Evolutionary conservation across 768 basidiomycete genomes (phyloP).

Genomic region (Lanmaoa rubissima): DNA sequence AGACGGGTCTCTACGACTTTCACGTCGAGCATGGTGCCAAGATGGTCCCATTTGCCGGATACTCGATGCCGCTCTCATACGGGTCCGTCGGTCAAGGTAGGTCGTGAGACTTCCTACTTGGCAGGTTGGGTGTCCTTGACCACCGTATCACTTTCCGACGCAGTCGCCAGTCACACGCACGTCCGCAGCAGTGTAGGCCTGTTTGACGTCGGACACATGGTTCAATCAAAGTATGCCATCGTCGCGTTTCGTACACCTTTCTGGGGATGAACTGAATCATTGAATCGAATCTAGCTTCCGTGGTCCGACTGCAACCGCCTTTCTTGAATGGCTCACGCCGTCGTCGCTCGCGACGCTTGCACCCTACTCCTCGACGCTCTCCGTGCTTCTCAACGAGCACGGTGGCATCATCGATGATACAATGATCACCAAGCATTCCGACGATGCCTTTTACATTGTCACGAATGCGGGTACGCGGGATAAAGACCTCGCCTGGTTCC

Average conservation of each 20-base stretch:
- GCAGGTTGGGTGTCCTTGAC: constrained; percentile 12
- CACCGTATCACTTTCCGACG: not conserved
- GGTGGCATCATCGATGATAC: constrained; percentile 98
- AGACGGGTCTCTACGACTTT: constrained; percentile 86
- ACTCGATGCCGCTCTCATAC: constrained; percentile 90
- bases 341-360: constrained; percentile 69
- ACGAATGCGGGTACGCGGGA: constrained; percentile 91
- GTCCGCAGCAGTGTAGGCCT: constrained; percentile 80
- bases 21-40: constrained; percentile 81
- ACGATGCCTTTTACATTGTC: constrained; percentile 86
- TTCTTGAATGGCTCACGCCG: constrained; percentile 89
- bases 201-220: constrained; percentile 99
- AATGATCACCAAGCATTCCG: constrained; percentile 82
- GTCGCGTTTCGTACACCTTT: not conserved
- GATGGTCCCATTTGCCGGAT: constrained; percentile 97
- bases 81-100: constrained; percentile 77
- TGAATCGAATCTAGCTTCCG: constrained; percentile 56
- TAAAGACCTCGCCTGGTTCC: constrained; percentile 79
- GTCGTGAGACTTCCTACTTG: constrained; percentile 17
- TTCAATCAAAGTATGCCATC: constrained; percentile 75
- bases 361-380: constrained; percentile 79
- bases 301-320: constrained; percentile 71
- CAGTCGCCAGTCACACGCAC: constrained; percentile 89
- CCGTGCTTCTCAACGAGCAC: constrained; percentile 80
- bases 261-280: not conserved